These are phyloP conservation scores for Cyberlindnera suaveolens DNA, from an alignment of 805 yeast genomes.

Conservation along the genomic window DNA sequence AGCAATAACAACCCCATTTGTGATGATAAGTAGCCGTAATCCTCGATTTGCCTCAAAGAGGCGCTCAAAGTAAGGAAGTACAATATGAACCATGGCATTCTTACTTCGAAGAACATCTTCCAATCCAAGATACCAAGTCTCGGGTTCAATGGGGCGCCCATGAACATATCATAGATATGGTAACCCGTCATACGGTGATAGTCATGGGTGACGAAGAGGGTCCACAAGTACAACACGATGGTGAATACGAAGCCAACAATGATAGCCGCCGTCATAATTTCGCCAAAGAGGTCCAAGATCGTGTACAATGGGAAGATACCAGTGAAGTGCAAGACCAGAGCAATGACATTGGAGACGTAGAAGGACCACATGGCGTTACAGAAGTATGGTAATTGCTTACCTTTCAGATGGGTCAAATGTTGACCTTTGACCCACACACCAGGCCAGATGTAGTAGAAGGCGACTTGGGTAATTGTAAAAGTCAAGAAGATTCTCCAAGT, in stretches of 20 bases:
- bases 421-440: conserved; percentile 95
- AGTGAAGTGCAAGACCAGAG: conserved; percentile 60
- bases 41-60: conserved; percentile 72
- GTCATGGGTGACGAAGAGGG: conserved; percentile 60
- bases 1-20: conserved; percentile 67
- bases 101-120: conserved; percentile 96
- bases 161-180: conserved; percentile 82
- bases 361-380: conserved; percentile 90
- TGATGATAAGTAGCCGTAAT: conserved; percentile 71
- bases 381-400: conserved; percentile 80
- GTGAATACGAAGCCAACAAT: conserved; percentile 68
- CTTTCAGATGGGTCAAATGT: conserved; percentile 76
- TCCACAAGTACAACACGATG: conserved; percentile 60
- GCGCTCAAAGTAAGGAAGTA: conserved; percentile 72
- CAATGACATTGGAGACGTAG: conserved; percentile 58
- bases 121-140: conserved; percentile 87
- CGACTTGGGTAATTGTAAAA: conserved; percentile 62
- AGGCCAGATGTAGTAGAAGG: conserved; percentile 78
- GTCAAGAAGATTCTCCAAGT: conserved; percentile 69
- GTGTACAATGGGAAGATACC: conserved; percentile 70
- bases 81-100: conserved; percentile 93
- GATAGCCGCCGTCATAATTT: conserved; percentile 90
- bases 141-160: conserved; percentile 98
- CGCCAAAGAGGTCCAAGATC: conserved; percentile 77
- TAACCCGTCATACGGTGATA: conserved; percentile 91